Base-by-base conservation (phyloP, 805 yeast species). In the Kodamaea jinghongensis region DNA sequence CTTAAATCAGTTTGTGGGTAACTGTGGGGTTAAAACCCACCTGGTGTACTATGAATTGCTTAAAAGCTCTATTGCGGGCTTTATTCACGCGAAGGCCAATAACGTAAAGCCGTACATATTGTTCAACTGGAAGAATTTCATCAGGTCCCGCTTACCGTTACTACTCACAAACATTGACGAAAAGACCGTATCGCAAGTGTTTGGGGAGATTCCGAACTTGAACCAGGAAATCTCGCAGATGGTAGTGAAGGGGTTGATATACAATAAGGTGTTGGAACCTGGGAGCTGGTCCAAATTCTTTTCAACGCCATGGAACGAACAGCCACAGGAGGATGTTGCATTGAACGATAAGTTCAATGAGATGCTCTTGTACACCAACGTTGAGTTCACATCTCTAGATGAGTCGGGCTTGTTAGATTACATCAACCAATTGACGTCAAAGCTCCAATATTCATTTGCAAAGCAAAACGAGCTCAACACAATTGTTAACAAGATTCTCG, bases 331-430 rank as follows among this genome's bases (percentile, higher is more conserved):
- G 27, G 17, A 32, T 4, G 28, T 22, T 10, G 13, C 35, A 2
- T 31, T 39, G 9, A 22, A 31, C 13, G 12, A 29, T 9, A 50
- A 54, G 29, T 54, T 67, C 39, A 51, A 55, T 31, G 56, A 61
- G 6, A 67, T 64, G 43, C 49, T 69, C 27, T 49, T 60, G 32
- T 50, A 58, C 34, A 48, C 64, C 20, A 66, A 63, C 45, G 41
- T 62, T 15, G 73, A 69, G 45, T 67, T 69, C 43, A 61, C 68
- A 1, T 65, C 72, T 1, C 45, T 69, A 9, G 67, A 63, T 34
- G 75, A 69, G 39, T 63, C 69, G 4, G 66, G 63, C 12, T 49
- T 67, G 16, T 37, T 61, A 4, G 65, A 60, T 15, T 59, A 50
- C 37, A 44, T 65, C 25, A 44, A 48, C 14, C 40, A 50, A 4